Evolutionary conservation across 164 flowering plant genomes (phyloP), one percentile per base, ranked within the genome.

Genomic region (Nelumbo lutea): DNA sequence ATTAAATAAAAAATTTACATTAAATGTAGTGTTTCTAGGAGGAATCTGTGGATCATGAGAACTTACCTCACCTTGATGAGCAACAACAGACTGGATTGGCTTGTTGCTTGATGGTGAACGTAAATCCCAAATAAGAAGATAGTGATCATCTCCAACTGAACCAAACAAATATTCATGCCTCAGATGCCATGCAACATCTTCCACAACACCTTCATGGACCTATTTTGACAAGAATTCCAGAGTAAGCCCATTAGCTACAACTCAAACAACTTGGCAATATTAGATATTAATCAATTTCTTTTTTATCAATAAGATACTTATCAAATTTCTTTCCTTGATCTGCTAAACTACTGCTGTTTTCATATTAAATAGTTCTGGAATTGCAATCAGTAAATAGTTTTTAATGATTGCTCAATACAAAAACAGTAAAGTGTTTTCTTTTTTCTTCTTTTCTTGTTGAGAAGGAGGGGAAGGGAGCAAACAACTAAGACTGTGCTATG

Each of bases 201-300:
- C 97, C 3, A 95, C 99, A 51, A 90, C 99, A 67, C 96, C 97
- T 81, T 95, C 99, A 85, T 92, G 99, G 65, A 85, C 89, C 97
- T 94, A 68, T 50, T 67, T 66, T 58, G 56, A 62, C 45, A 58
- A 50, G 48, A 51, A 43, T 43, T 47, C 48, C 55, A 61, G 38
- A 61, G 13, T 69, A 74, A 5, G 45, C 43, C 64, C 65, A 63
- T 9, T 50, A 69, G 6, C 53, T 58, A 53, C 53, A 75, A 66
- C 62, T 39, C 27, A 60, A 3, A 40, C 42, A 13, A 40, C 61
- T 9, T 11, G 48, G 41, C 15, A 59, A 52, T 42, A 15, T 59
- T 6, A 6, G 14, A 41, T 42, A 38, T 0, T 27, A 27, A 27
- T 27, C 27, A 27, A 27, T 27, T 27, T 27, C 27, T 27, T 27